phyloP scores from a whole-genome alignment of 2,329 filamentous ascomycete genomes.

The Tolypocladium sp. region DNA sequence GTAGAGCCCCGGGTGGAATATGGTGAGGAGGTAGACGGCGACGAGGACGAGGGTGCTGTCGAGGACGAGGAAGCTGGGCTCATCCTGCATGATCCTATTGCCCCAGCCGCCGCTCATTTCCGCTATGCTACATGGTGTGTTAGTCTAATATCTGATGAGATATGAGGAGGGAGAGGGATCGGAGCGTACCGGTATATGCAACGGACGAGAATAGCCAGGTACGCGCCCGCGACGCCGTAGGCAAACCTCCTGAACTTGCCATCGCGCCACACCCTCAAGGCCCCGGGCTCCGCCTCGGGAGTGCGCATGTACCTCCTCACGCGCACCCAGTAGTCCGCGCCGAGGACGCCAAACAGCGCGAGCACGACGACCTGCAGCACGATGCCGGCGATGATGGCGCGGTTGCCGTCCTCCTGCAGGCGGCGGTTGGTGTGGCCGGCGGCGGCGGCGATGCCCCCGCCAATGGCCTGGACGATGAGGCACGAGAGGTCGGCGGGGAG shows the following conservation, averaged over 20 bases:
- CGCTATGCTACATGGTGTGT: conserved; percentile 33
- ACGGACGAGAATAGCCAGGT: conserved; percentile 34
- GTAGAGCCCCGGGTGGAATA: conserved; percentile 43
- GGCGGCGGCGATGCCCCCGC: conserved; percentile 45
- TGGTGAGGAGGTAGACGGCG: conserved; percentile 37
- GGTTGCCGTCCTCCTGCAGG: conserved; percentile 37
- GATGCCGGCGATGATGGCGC: conserved; percentile 44
- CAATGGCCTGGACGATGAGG: conserved; percentile 49
- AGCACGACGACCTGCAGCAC: conserved; percentile 44
- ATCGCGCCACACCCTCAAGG: conserved; percentile 31
- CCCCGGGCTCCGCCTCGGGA: conserved; percentile 18
- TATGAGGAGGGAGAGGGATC: not conserved
- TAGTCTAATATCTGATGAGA: not conserved
- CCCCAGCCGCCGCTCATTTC: conserved; percentile 59
- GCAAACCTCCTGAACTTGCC: conserved; percentile 32
- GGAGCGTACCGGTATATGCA: conserved; percentile 41
- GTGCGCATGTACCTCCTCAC: conserved; percentile 27
- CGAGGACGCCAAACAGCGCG: conserved; percentile 32
- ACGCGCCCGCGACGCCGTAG: conserved; percentile 35
- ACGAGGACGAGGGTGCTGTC: conserved; percentile 44
- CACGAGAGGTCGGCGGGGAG: conserved; percentile 50
- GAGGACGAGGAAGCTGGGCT: conserved; percentile 49
- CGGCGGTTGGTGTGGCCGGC: conserved; percentile 28
- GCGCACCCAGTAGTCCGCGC: conserved; percentile 35
- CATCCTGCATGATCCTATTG: conserved; percentile 53